A percentile compares a stretch with the other conserved stretches of the same genome.
phyloP scores from a whole-genome alignment of 148 eudicot species.

The Vaccinium corymbosum region DNA sequence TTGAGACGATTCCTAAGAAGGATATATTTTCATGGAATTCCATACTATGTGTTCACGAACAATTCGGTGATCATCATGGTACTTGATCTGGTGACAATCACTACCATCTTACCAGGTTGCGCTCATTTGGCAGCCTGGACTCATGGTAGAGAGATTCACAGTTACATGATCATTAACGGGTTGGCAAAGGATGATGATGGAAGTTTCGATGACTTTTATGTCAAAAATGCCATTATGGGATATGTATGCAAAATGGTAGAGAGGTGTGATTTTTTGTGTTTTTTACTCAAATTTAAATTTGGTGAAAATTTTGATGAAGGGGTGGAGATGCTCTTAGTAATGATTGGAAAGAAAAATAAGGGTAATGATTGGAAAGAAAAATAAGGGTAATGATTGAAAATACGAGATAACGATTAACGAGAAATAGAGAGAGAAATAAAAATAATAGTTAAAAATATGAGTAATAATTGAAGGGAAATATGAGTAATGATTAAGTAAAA shows the following conservation, averaged over 20 bases:
- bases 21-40: slow-evolving; percentile 77
- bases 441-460: no score
- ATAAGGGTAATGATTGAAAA: no score
- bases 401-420: no score
- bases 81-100: slow-evolving; percentile 66
- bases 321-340: no score
- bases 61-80: slow-evolving; percentile 48
- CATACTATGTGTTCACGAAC: slow-evolving; percentile 50
- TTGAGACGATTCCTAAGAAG: slow-evolving; percentile 42
- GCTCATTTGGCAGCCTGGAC: slow-evolving; percentile 51
- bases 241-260: slow-evolving; percentile 66
- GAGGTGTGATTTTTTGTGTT: no score
- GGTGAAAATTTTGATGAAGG: no score
- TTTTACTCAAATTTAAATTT: no score
- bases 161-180: slow-evolving; percentile 49
- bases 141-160: slow-evolving; percentile 60
- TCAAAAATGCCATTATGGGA: slow-evolving; percentile 58
- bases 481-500: no score
- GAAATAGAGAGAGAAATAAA: no score
- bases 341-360: no score
- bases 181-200: slow-evolving; percentile 22
- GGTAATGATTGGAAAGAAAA: no score
- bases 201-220: slow-evolving; percentile 25
- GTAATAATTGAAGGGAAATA: no score
- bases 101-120: slow-evolving; percentile 67